phyloP scores from a whole-genome alignment of 306 rosid genomes.

The Trifolium pratense region DNA sequence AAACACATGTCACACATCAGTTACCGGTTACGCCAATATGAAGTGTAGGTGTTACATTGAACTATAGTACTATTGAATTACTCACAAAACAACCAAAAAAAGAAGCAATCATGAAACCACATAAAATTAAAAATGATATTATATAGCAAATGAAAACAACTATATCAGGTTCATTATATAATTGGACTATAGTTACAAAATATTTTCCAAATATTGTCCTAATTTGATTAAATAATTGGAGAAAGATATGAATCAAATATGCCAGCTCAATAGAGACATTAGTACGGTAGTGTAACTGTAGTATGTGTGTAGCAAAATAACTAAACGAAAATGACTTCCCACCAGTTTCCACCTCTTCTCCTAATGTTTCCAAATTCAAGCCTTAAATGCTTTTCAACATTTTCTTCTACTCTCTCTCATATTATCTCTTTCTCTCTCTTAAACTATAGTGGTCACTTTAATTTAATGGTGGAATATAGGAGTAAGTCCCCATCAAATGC shows the following conservation, averaged over 20 bases:
- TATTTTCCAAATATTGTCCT: neutral
- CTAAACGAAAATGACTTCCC: conserved; percentile 74
- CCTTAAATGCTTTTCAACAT: conserved; percentile 64
- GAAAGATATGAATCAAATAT: conserved; percentile 37
- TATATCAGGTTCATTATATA: neutral
- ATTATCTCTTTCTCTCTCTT: neutral
- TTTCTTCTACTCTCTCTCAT: conserved; percentile 38
- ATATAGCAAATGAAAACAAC: neutral
- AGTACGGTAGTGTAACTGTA: conserved; percentile 49
- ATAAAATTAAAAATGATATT: neutral
- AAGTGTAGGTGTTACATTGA: neutral
- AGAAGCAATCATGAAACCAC: conserved; percentile 13
- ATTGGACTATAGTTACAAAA: neutral
- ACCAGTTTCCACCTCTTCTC: conserved; percentile 56
- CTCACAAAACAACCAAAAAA: conserved; percentile 16
- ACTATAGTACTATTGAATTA: conserved; percentile 4
- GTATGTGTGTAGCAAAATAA: conserved; percentile 58
- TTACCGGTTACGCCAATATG: no score
- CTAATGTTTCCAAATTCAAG: conserved; percentile 64
- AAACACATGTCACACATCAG: neutral
- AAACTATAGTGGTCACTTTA: conserved; percentile 39
- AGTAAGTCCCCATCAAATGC: conserved; percentile 47
- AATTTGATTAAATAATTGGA: conserved; percentile 38
- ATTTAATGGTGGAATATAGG: conserved; percentile 52
- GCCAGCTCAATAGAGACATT: conserved; percentile 52